Evolutionary conservation across 164 flowering plant species (phyloP).

Genomic region (Stephania yunnanensis): DNA sequence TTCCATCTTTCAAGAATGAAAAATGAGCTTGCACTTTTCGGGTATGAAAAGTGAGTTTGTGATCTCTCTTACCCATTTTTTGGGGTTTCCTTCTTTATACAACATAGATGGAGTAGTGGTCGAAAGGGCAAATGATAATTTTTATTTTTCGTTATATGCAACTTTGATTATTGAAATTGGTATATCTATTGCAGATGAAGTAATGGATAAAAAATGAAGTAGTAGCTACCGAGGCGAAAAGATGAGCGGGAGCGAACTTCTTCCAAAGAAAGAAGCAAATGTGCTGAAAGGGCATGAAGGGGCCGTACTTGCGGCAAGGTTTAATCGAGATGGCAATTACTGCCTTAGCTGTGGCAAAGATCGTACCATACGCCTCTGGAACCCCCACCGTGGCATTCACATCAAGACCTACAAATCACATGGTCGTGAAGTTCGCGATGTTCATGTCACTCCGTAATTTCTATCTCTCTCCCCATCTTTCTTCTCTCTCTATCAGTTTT

Average conservation of each 20-base stretch:
- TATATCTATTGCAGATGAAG: too few relatives aligned
- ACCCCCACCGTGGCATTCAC: conserved; percentile 90
- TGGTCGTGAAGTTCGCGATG: conserved; percentile 93
- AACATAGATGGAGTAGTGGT: too few relatives aligned
- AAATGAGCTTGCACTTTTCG: too few relatives aligned
- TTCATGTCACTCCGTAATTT: conserved; percentile 65
- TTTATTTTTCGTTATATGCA: too few relatives aligned
- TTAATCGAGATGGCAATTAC: conserved; percentile 82
- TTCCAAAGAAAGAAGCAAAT: conserved; percentile 59
- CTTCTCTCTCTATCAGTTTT: too few relatives aligned
- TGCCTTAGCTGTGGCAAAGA: conserved; percentile 90
- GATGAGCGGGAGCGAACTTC: conserved; percentile 43
- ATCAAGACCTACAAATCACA: conserved; percentile 93
- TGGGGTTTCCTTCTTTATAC: too few relatives aligned
- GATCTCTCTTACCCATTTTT: too few relatives aligned
- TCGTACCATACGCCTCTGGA: conserved; percentile 92
- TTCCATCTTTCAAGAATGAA: too few relatives aligned
- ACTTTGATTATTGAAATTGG: too few relatives aligned
- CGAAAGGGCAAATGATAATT: too few relatives aligned
- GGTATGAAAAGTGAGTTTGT: too few relatives aligned
- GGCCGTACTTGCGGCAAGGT: conserved; percentile 75
- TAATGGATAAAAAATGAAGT: too few relatives aligned
- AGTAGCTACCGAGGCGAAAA: not conserved
- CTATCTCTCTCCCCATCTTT: not conserved
- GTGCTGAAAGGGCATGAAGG: conserved; percentile 83